Evolutionary conservation across 306 rosid species (phyloP).

Genomic region (Quercus berberidifolia): DNA sequence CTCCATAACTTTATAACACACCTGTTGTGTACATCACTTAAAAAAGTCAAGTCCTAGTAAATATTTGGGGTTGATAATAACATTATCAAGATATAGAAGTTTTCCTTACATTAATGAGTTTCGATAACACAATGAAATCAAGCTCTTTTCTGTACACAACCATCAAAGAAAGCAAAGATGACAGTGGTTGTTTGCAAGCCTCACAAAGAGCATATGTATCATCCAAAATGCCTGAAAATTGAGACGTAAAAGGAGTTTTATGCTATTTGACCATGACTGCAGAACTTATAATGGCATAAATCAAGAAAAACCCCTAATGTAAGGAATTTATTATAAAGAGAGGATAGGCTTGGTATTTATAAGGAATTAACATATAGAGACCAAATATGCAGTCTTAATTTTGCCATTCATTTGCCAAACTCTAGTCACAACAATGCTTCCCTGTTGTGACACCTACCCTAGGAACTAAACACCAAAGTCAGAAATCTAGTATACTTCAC

Average conservation of each 20-base stretch:
- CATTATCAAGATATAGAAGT: not conserved
- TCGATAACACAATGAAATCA: slow-evolving; percentile 44
- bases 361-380: not conserved
- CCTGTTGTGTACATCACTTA: slow-evolving; percentile 29
- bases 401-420: not conserved
- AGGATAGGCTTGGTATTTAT: not conserved
- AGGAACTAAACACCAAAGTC: no score
- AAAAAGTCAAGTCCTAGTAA: not conserved
- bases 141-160: slow-evolving; percentile 46
- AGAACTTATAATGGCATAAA: not conserved
- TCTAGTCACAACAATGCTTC: not conserved
- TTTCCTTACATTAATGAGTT: slow-evolving; percentile 37
- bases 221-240: slow-evolving; percentile 56
- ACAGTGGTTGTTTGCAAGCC: slow-evolving; percentile 45
- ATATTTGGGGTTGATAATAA: not conserved
- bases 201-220: slow-evolving; percentile 56
- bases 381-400: not conserved
- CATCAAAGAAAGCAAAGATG: slow-evolving; percentile 49
- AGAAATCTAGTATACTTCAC: not conserved
- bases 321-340: not conserved
- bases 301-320: not conserved
- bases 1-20: slow-evolving; percentile 34
- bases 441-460: not conserved
- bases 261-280: not conserved
- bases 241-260: not conserved